Evolutionary conservation across 2,329 filamentous ascomycete genomes (phyloP).

Genomic region (Torrubiellomyces zombiae): DNA sequence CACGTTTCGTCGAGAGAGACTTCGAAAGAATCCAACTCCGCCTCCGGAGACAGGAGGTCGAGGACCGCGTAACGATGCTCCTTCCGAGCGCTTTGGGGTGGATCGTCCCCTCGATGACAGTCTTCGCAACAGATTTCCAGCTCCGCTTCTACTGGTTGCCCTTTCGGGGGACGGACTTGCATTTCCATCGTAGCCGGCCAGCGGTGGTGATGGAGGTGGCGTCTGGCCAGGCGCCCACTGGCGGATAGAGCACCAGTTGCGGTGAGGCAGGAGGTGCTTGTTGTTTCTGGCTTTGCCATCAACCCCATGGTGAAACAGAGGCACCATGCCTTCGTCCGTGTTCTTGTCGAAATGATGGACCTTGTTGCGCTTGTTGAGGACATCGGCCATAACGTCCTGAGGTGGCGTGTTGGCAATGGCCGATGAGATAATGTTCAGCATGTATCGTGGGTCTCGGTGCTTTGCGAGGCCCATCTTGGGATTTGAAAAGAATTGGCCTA

Average conservation of each 20-base stretch:
- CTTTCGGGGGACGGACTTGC: slow-evolving; percentile 20
- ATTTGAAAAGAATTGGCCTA: slow-evolving; percentile 92
- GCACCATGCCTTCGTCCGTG: slow-evolving; percentile 92
- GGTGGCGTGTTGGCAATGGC: slow-evolving; percentile 89
- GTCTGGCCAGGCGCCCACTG: slow-evolving; percentile 66
- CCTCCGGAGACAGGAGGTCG: slow-evolving; percentile 32
- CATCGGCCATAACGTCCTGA: slow-evolving; percentile 72
- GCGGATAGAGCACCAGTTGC: slow-evolving; percentile 92
- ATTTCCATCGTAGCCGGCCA: slow-evolving; percentile 26
- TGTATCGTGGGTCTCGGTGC: slow-evolving; percentile 86
- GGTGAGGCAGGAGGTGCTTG: slow-evolving; percentile 68
- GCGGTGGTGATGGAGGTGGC: slow-evolving; percentile 50
- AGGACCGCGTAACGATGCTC: slow-evolving; percentile 21
- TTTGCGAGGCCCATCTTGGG: slow-evolving; percentile 65
- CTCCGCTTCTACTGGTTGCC: slow-evolving; percentile 1
- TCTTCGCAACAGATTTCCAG: slow-evolving; percentile 26
- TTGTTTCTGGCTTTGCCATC: slow-evolving; percentile 86
- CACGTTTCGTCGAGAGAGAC: slow-evolving; percentile 20
- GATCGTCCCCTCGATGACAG: slow-evolving; percentile 22
- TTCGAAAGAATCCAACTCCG: slow-evolving; percentile 26
- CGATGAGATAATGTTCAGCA: slow-evolving; percentile 88
- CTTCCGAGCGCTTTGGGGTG: slow-evolving; percentile 19
- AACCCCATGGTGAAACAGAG: slow-evolving; percentile 77
- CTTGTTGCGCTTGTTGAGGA: slow-evolving; percentile 87
- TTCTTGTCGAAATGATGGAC: slow-evolving; percentile 53